Evolutionary conservation across 192 early-diverging fungal species (phyloP).

Genomic region (Cladochytrium replicatum): DNA sequence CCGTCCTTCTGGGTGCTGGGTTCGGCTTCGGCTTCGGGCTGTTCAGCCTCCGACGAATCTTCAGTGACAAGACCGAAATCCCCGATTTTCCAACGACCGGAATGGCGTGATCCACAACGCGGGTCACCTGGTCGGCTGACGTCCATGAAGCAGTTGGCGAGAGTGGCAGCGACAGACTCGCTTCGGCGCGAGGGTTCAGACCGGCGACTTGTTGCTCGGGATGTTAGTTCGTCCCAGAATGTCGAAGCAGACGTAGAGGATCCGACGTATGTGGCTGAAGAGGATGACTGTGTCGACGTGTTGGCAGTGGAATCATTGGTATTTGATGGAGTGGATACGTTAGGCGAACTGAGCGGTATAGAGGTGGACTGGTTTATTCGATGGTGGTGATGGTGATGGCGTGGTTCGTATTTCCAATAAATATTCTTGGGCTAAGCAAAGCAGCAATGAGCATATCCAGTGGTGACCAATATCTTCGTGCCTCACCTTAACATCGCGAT

Average conservation of each 20-base stretch:
- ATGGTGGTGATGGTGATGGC: no score
- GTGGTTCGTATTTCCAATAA: constrained; percentile 37
- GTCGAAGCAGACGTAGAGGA: not conserved
- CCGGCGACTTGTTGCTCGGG: not conserved
- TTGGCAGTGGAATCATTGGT: no score
- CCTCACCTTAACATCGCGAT: constrained; percentile 65
- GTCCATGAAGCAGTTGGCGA: no score
- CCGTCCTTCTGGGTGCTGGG: no score
- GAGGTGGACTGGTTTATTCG: not conserved
- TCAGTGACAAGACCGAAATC: constrained; percentile 97
- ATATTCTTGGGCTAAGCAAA: constrained; percentile 33
- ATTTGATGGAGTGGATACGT: no score
- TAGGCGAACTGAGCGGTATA: not conserved
- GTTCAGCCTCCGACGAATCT: no score
- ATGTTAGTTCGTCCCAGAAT: constrained; percentile 1
- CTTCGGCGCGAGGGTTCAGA: no score
- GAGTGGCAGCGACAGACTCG: no score
- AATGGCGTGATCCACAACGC: constrained; percentile 18
- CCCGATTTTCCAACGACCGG: constrained; percentile 73
- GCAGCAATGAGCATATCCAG: not conserved
- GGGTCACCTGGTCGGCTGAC: no score
- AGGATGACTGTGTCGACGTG: constrained; percentile 6
- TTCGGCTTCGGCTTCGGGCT: no score
- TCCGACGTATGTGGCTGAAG: not conserved
- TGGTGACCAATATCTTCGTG: constrained; percentile 57